Conservation (phyloP, 371 early-diverging fungal species). For the Actinomortierella wolfii region DNA sequence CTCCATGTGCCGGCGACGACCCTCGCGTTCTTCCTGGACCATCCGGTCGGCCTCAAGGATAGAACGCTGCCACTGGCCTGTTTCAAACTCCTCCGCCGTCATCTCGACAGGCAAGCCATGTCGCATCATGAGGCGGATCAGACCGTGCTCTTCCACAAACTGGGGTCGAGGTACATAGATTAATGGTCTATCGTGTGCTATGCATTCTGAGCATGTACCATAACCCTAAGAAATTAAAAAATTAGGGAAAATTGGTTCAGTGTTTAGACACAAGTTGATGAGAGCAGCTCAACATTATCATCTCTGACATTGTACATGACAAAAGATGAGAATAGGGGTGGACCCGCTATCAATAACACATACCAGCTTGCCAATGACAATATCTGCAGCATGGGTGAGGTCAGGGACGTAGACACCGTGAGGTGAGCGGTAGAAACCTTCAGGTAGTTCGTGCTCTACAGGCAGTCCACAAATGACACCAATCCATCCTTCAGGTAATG, state of each 20-base stretch:
- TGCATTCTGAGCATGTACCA: slow-evolving; percentile 83
- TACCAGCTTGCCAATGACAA: slow-evolving; percentile 74
- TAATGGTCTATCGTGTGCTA: slow-evolving; percentile 73
- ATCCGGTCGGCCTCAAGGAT: slow-evolving; percentile 36
- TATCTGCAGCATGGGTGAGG: slow-evolving; percentile 74
- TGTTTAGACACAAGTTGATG: background rate
- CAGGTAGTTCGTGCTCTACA: slow-evolving; percentile 54
- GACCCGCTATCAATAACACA: slow-evolving; percentile 12
- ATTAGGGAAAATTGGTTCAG: background rate
- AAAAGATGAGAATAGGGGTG: background rate
- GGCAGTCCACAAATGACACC: slow-evolving; percentile 74
- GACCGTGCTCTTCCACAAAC: slow-evolving; percentile 79
- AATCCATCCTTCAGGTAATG: slow-evolving; percentile 77
- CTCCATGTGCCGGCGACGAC: slow-evolving; percentile 13
- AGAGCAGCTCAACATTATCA: too few relatives aligned
- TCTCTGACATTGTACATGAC: background rate
- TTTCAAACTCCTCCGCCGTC: slow-evolving; percentile 63
- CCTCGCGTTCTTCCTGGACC: slow-evolving; percentile 25
- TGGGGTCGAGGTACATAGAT: slow-evolving; percentile 80
- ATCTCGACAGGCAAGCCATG: slow-evolving; percentile 71
- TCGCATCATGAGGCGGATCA: slow-evolving; percentile 66
- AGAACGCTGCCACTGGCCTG: slow-evolving; percentile 59
- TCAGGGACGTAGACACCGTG: slow-evolving; percentile 78
- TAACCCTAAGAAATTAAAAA: slow-evolving; percentile 58
- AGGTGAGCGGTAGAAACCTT: slow-evolving; percentile 61